These are phyloP conservation scores for Angomonas deanei DNA, from an alignment of 208 protist genomes.

Conservation along the genomic window DNA sequence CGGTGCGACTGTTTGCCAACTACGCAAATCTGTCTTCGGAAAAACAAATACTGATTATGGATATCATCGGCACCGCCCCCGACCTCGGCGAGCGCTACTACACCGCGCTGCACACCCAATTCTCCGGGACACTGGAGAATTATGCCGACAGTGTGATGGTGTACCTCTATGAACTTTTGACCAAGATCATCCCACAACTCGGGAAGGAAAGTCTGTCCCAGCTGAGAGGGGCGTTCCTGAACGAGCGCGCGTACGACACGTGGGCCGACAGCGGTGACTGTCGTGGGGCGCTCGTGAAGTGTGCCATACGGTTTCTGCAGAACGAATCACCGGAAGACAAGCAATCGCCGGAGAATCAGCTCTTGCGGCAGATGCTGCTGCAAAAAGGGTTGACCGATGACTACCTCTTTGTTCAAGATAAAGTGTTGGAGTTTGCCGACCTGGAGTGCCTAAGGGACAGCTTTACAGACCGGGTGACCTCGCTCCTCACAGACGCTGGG, in stretches of 20 bases:
- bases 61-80: constrained; percentile 3
- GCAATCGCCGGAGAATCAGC: background rate
- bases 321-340: background rate
- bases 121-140: constrained; percentile 11
- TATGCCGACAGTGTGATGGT: constrained; percentile 11
- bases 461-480: background rate
- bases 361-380: constrained; percentile 8
- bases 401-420: constrained; percentile 25
- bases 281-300: constrained; percentile 14
- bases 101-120: constrained; percentile 14
- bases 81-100: constrained; percentile 4
- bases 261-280: constrained; percentile 11
- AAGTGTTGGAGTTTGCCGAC: constrained; percentile 41
- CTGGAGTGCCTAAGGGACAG: background rate
- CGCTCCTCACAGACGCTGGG: background rate
- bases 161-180: constrained; percentile 16
- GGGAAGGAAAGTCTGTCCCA: background rate
- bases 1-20: constrained; percentile 14
- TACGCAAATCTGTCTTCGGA: constrained; percentile 6
- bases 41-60: constrained; percentile 14
- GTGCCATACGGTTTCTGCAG: constrained; percentile 7
- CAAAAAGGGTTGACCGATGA: constrained; percentile 19
- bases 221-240: constrained; percentile 10
- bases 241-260: background rate
- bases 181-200: constrained; percentile 2